Evolutionary conservation across 257 asterid species (phyloP).

Genomic region (Eustoma russellianum): DNA sequence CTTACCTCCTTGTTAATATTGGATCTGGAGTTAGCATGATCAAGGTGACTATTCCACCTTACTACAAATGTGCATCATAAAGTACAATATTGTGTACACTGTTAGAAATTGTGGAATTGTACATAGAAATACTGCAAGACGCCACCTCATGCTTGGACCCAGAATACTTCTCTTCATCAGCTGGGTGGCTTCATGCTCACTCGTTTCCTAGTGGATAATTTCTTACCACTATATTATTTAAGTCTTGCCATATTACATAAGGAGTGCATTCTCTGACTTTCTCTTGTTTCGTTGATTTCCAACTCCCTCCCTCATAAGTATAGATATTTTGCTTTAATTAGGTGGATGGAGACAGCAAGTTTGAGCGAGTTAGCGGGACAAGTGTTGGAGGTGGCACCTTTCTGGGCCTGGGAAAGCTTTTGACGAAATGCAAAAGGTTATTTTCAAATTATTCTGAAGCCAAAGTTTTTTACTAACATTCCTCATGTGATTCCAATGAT

Average conservation of each 20-base stretch:
- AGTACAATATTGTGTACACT: too few relatives aligned
- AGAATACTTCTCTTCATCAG: too few relatives aligned
- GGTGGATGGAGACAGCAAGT: conserved; percentile 79
- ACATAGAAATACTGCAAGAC: too few relatives aligned
- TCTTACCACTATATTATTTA: too few relatives aligned
- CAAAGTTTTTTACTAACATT: conserved; percentile 1
- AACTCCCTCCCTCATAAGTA: not conserved
- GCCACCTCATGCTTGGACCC: too few relatives aligned
- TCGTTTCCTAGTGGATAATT: too few relatives aligned
- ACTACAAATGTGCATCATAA: too few relatives aligned
- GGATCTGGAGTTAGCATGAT: conserved; percentile 99
- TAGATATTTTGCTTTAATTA: conserved; percentile 12
- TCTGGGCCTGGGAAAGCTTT: conserved; percentile 91
- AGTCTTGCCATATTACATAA: too few relatives aligned
- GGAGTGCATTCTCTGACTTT: too few relatives aligned
- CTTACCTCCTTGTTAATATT: conserved; percentile 92
- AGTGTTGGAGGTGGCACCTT: conserved; percentile 98
- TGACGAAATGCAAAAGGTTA: conserved; percentile 87
- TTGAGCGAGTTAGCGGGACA: conserved; percentile 93
- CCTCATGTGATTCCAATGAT: conserved; percentile 2
- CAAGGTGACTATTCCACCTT: conserved; percentile 40
- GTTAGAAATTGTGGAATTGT: too few relatives aligned
- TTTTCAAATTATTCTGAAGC: conserved; percentile 9
- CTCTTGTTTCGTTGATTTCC: not conserved
- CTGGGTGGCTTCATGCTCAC: too few relatives aligned